Percentiles rank a stretch among this genome's conserved stretches.
These are phyloP conservation scores for Ottelia alismoides DNA, from an alignment of 106 monocot genomes.

Conservation along the genomic window DNA sequence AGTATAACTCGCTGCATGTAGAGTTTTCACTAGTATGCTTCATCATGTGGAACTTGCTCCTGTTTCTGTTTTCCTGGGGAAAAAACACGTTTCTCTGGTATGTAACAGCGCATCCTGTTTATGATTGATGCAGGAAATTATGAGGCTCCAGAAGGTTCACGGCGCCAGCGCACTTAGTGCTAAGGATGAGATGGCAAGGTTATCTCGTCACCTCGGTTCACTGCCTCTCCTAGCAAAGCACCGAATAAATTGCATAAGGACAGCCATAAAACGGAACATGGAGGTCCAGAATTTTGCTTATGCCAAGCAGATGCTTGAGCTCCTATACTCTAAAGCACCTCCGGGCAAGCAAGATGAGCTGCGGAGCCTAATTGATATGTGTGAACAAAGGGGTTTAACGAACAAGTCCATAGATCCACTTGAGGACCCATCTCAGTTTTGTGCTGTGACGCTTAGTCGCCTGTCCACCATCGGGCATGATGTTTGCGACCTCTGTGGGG, in stretches of 20 bases:
- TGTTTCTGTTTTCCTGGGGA: no score
- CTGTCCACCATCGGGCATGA: conserved; percentile 88
- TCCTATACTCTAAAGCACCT: conserved; percentile 83
- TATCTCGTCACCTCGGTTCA: conserved; percentile 87
- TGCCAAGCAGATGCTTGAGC: conserved; percentile 79
- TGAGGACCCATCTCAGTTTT: conserved; percentile 91
- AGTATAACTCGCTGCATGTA: no score
- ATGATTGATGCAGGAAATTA: conserved; percentile 87
- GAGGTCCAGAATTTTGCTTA: conserved; percentile 92
- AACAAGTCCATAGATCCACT: conserved; percentile 89
- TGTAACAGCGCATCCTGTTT: no score
- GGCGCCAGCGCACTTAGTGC: conserved; percentile 69
- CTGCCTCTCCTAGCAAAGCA: conserved; percentile 88
- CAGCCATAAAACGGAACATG: conserved; percentile 95
- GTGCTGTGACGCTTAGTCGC: conserved; percentile 86
- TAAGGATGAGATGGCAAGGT: conserved; percentile 93
- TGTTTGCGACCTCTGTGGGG: conserved; percentile 73
- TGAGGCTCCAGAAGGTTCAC: conserved; percentile 73
- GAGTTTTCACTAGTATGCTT: no score
- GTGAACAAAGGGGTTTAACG: conserved; percentile 53
- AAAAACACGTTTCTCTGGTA: no score
- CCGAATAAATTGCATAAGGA: conserved; percentile 85
- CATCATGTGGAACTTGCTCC: no score
- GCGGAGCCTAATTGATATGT: conserved; percentile 79
- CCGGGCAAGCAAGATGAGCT: conserved; percentile 88